phyloP scores from a whole-genome alignment of 805 yeast genomes.

The Kluyveromyces nonfermentans region DNA sequence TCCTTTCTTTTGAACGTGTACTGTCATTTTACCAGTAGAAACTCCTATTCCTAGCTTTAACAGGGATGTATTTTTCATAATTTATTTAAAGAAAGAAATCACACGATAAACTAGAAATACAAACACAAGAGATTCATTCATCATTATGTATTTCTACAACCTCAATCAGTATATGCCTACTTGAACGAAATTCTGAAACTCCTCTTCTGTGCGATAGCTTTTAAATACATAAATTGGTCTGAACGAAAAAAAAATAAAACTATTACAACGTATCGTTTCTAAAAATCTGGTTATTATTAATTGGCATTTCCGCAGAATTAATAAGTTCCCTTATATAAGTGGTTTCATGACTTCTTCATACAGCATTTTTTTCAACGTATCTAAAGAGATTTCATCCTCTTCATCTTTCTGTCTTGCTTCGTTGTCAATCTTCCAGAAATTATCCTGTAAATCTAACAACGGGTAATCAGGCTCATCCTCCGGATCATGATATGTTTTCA shows the following conservation, averaged over 20 bases:
- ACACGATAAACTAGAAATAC: background rate
- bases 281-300: background rate
- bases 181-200: background rate
- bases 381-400: constrained; percentile 68
- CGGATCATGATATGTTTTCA: constrained; percentile 58
- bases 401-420: constrained; percentile 26
- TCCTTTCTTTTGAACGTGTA: background rate
- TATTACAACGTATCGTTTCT: background rate
- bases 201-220: too few species aligned
- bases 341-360: constrained; percentile 70
- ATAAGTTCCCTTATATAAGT: constrained; percentile 11
- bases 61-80: background rate
- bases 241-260: too few species aligned
- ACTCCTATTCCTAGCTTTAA: background rate
- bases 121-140: too few species aligned
- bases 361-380: constrained; percentile 64
- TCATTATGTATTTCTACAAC: background rate
- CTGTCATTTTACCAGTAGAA: too few species aligned
- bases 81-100: background rate
- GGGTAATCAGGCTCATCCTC: constrained; percentile 54
- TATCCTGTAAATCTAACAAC: constrained; percentile 29
- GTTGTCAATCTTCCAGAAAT: constrained; percentile 35
- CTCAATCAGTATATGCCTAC: background rate
- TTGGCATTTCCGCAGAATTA: background rate
- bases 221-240: too few species aligned